Evolutionary conservation across 768 basidiomycete species (phyloP).

Genomic region (Coprinopsis sp.): DNA sequence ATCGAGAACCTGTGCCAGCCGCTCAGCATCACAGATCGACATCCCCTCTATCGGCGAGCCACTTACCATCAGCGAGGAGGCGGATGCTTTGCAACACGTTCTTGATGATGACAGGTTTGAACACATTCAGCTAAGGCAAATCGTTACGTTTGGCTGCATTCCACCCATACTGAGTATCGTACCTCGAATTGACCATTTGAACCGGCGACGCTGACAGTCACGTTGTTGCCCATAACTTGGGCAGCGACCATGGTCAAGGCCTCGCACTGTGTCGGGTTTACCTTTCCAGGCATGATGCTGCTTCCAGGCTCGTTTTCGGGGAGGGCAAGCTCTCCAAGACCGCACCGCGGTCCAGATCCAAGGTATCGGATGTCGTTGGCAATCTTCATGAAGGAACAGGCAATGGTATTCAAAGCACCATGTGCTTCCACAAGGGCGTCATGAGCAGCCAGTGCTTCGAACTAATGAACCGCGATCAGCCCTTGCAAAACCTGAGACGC

Average conservation of each 20-base stretch:
- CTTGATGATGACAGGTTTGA: conserved; percentile 98
- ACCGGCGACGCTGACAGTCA: conserved; percentile 85
- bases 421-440: conserved; percentile 98
- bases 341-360: conserved; percentile 95
- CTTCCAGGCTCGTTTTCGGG: conserved; percentile 99
- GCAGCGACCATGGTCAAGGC: conserved; percentile 98
- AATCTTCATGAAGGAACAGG: conserved; percentile 99
- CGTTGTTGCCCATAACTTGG: conserved; percentile 98
- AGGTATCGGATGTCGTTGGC: conserved; percentile 99
- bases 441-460: conserved; percentile 96
- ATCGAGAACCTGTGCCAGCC: conserved; percentile 62
- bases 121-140: conserved; percentile 79
- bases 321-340: conserved; percentile 88
- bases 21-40: conserved; percentile 12
- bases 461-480: conserved; percentile 42
- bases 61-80: conserved; percentile 81
- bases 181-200: conserved; percentile 98
- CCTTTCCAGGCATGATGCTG: conserved; percentile 99
- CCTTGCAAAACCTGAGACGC: background rate
- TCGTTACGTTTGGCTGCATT: conserved; percentile 3
- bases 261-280: conserved; percentile 99
- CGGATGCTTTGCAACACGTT: conserved; percentile 96
- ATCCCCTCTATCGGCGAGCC: conserved; percentile 2
- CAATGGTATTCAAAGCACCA: conserved; percentile 92
- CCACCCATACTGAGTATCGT: conserved; percentile 11